A percentile compares a stretch with the other conserved stretches of the same genome.
Evolutionary conservation across 2,329 filamentous ascomycete species (phyloP).

Genomic region (Aureobasidium sp.): DNA sequence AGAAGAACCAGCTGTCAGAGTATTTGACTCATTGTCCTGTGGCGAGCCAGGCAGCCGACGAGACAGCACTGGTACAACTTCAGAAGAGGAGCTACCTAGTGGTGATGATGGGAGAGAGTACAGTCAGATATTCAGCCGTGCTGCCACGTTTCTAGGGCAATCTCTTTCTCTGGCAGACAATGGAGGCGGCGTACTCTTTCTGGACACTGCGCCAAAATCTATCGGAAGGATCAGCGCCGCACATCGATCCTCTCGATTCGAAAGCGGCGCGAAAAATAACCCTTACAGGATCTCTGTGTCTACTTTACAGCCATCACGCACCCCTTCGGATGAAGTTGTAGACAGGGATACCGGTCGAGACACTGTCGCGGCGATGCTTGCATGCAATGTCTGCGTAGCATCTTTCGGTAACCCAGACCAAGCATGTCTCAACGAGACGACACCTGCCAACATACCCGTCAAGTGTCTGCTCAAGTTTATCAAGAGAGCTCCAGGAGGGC

Average conservation of each 20-base stretch:
- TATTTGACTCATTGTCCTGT: background rate
- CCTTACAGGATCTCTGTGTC: background rate
- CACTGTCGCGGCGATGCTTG: background rate
- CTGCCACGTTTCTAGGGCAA: background rate
- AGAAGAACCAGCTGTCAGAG: background rate
- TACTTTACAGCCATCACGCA: background rate
- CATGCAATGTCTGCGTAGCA: background rate
- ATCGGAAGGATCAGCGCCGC: background rate
- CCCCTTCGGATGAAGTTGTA: background rate
- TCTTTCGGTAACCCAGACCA: background rate
- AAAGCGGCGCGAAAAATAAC: background rate
- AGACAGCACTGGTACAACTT: background rate
- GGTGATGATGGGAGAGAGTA: conserved; percentile 8
- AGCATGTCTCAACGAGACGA: background rate
- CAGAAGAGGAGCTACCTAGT: conserved; percentile 3
- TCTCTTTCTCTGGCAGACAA: background rate
- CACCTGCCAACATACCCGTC: conserved; percentile 1
- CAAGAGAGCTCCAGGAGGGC: background rate
- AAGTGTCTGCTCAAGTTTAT: conserved; percentile 2
- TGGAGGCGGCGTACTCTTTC: conserved; percentile 3
- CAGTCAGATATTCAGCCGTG: conserved; percentile 1
- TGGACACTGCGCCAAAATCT: conserved; percentile 1
- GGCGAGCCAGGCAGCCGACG: background rate
- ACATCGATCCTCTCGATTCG: background rate
- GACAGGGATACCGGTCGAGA: background rate